Evolutionary conservation across 1,284 basidiomycete genomes (phyloP).

Genomic region (Leccinum griseonigrum): DNA sequence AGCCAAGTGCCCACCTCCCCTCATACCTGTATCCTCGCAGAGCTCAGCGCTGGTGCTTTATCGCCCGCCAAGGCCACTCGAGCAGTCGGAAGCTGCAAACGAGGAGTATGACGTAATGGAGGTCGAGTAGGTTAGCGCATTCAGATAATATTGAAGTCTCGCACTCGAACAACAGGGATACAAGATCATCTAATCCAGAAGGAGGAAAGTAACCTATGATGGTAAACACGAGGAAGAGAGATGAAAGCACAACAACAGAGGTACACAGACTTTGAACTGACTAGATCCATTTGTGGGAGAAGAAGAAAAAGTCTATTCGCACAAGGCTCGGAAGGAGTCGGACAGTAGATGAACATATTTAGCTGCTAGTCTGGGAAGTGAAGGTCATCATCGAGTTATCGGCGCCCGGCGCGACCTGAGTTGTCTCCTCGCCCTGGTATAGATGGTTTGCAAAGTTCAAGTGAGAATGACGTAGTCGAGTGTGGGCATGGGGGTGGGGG

Average conservation of each 20-base stretch:
- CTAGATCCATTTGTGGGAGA: conserved; percentile 5
- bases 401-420: conserved; percentile 26
- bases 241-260: conserved; percentile 8
- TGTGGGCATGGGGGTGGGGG: conserved; percentile 72
- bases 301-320: conserved; percentile 5
- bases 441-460: conserved; percentile 46
- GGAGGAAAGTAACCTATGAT: conserved; percentile 22
- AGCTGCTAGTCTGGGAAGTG: conserved; percentile 35
- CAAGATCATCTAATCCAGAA: conserved; percentile 22
- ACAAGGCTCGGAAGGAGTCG: background rate
- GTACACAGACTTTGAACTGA: conserved; percentile 11
- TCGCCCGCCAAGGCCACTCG: conserved; percentile 38
- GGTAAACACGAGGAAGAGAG: conserved; percentile 1
- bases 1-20: conserved; percentile 14
- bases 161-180: conserved; percentile 12
- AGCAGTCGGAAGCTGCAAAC: background rate
- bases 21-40: conserved; percentile 20
- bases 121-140: conserved; percentile 37
- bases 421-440: conserved; percentile 36
- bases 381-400: conserved; percentile 52
- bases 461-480: conserved; percentile 57
- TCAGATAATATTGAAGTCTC: conserved; percentile 7
- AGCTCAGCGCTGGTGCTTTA: conserved; percentile 58
- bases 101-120: conserved; percentile 59
- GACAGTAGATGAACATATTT: conserved; percentile 16